phyloP scores from a whole-genome alignment of 1,284 basidiomycete genomes.

The Sporisorium reilianum region DNA sequence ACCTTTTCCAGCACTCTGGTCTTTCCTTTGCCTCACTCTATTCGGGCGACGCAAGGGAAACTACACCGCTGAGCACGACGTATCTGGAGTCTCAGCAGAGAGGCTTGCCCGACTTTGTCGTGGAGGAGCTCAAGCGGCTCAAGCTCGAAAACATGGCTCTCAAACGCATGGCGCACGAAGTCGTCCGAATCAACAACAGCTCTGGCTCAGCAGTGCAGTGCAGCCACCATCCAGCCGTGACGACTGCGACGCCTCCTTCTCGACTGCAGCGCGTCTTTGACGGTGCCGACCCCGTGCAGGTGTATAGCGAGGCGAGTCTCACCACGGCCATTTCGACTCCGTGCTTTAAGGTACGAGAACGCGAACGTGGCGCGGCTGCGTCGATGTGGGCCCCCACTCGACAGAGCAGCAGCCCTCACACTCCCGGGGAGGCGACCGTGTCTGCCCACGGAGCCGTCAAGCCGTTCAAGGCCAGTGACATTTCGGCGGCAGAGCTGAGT shows the following conservation, averaged over 20 bases:
- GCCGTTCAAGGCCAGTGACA: constrained; percentile 13
- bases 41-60: constrained; percentile 7
- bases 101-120: constrained; percentile 29
- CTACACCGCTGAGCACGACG: constrained; percentile 2
- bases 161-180: constrained; percentile 34
- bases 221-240: constrained; percentile 16
- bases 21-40: constrained; percentile 4
- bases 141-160: constrained; percentile 52
- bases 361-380: constrained; percentile 24
- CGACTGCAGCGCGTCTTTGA: constrained; percentile 25
- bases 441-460: neutral
- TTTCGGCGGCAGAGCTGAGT: constrained; percentile 23
- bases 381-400: constrained; percentile 36
- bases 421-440: neutral
- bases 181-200: constrained; percentile 20
- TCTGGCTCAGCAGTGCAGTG: constrained; percentile 11
- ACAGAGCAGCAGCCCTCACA: neutral
- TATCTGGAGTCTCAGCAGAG: constrained; percentile 9
- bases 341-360: neutral
- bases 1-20: constrained; percentile 16
- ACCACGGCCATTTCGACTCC: neutral
- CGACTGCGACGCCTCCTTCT: constrained; percentile 11
- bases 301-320: constrained; percentile 12
- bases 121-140: constrained; percentile 42
- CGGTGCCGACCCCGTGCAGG: constrained; percentile 27